Conservation (phyloP, 495 filamentous ascomycete species). For the Penicillium verhagenii region DNA sequence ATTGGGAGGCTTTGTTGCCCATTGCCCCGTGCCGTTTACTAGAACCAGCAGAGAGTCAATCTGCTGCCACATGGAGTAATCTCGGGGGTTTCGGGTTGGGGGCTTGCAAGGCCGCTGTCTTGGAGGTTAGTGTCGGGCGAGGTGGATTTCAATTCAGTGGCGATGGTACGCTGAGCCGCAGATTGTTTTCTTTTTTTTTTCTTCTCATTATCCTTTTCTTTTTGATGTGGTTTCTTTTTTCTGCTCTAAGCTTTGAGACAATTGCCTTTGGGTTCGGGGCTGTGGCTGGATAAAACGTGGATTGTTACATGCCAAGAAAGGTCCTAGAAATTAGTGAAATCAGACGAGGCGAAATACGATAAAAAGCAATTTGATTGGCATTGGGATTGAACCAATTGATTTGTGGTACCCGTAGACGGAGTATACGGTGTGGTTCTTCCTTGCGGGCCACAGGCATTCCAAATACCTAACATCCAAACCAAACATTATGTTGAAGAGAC, state of each 20-base stretch:
- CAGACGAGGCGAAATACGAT: not conserved
- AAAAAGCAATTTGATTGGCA: not conserved
- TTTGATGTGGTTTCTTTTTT: too few species aligned
- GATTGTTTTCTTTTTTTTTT: not conserved
- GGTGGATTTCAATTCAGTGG: not conserved
- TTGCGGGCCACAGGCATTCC: too few species aligned
- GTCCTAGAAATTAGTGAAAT: not conserved
- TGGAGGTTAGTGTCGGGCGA: not conserved
- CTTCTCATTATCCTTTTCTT: not conserved
- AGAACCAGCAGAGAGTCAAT: too few species aligned
- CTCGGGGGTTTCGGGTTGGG: slow-evolving; percentile 10
- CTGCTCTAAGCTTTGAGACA: too few species aligned
- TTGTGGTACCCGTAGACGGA: too few species aligned
- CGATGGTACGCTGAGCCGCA: slow-evolving; percentile 21
- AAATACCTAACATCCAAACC: too few species aligned
- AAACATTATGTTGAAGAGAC: too few species aligned
- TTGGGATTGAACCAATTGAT: not conserved
- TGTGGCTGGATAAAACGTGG: not conserved
- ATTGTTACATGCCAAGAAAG: not conserved
- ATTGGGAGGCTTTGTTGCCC: not conserved
- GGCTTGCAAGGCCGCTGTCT: not conserved
- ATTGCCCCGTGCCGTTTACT: not conserved
- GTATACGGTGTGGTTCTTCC: too few species aligned
- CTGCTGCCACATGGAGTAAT: slow-evolving; percentile 13
- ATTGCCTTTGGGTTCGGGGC: not conserved